Evolutionary conservation across 495 filamentous ascomycete species (phyloP), one percentile per base, ranked within the genome.

Genomic region (Xylaria acuta): DNA sequence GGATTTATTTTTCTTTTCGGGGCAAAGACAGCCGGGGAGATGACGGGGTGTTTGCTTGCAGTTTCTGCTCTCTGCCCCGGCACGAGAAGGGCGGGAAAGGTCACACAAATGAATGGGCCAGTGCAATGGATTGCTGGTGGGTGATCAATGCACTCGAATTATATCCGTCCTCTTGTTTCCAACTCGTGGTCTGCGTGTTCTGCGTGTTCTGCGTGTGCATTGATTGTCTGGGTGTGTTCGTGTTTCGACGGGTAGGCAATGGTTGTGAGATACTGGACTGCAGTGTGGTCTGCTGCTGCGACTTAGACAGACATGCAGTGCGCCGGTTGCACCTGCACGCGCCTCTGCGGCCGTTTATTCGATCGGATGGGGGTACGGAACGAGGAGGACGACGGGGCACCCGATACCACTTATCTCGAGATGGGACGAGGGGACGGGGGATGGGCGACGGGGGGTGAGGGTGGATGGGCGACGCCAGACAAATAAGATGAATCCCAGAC

Each of bases 251-350:
- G 72, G n/a, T n/a, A n/a, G n/a, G 75, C 72, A 76, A 77, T 67
- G 75, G 60, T 73, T 75, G 72, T 70, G 72, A 76, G 76, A 77
- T 69, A 72, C 71, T 34, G 54, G 3, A 62, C 53, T 59, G 67
- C 56, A 60, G 67, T 47, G 40, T 60, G 56, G 67, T 69, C 62
- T 51, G 56, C 56, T 70, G 63, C 62, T 72, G 69, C 59, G 60
- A 64, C 74, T 71, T 75, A 75, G 74, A 77, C 73, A 75, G 71
- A 72, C 74, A 77, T 79, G 77, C 77, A 73, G 77, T 79, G 74
- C 77, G 62, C 75, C 72, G 56, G 69, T 71, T 77, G 75, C 75
- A 79, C 74, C 70, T 77, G 75, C 77, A 79, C 74, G 72, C 75
- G 70, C 70, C 72, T 77, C 72, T 75, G 75, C 77, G 70, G 77